Evolutionary conservation across 768 basidiomycete species (phyloP).

Genomic region (Ramaria sp.): DNA sequence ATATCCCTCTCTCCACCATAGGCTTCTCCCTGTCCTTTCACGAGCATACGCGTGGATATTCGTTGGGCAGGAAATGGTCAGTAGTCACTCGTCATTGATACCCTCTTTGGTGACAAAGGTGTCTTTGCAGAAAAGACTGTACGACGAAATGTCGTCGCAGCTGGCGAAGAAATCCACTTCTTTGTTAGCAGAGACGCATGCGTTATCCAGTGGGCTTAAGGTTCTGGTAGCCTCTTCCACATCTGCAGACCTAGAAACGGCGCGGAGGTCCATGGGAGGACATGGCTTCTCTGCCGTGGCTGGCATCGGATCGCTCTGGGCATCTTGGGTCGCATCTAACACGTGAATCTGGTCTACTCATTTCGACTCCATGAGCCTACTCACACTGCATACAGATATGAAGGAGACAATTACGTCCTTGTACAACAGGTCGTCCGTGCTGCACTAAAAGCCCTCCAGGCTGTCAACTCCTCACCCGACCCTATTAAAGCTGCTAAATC

Average conservation of each 20-base stretch:
- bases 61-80: slow-evolving; percentile 48
- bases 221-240: slow-evolving; percentile 40
- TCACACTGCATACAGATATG: slow-evolving; percentile 33
- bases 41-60: slow-evolving; percentile 59
- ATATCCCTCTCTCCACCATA: slow-evolving; percentile 65
- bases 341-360: neutral
- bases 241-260: slow-evolving; percentile 50
- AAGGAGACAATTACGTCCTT: slow-evolving; percentile 73
- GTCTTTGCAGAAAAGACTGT: slow-evolving; percentile 32
- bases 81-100: slow-evolving; percentile 11
- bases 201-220: slow-evolving; percentile 60
- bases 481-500: slow-evolving; percentile 12
- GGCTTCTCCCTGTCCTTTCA: slow-evolving; percentile 59
- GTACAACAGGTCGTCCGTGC: slow-evolving; percentile 66
- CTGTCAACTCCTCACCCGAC: slow-evolving; percentile 16
- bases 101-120: neutral
- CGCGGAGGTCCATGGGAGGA: slow-evolving; percentile 63
- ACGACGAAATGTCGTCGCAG: slow-evolving; percentile 35
- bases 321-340: slow-evolving; percentile 7
- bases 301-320: slow-evolving; percentile 41
- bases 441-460: slow-evolving; percentile 36
- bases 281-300: slow-evolving; percentile 66
- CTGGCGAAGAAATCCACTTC: slow-evolving; percentile 48
- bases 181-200: slow-evolving; percentile 62
- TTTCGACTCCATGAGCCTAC: neutral